These are phyloP conservation scores for Didymella exigua DNA, from an alignment of 2,329 filamentous ascomycete species.

Conservation along the genomic window DNA sequence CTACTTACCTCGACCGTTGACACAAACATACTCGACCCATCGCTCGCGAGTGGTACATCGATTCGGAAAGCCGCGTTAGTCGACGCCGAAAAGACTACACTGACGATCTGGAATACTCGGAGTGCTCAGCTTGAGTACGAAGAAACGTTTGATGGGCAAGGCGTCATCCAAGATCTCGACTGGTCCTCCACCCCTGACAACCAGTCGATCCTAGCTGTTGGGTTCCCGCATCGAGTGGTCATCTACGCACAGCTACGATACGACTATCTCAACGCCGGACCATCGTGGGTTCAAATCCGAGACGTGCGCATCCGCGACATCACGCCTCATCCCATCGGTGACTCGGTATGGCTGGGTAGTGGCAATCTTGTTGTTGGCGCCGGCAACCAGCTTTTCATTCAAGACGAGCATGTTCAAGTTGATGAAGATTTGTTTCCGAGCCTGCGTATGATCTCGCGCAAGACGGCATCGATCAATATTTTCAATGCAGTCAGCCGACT, in stretches of 20 bases:
- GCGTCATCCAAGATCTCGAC: conserved; percentile 83
- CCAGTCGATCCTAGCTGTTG: conserved; percentile 89
- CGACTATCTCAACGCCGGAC: conserved; percentile 85
- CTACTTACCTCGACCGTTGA: conserved; percentile 80
- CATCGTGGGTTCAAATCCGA: conserved; percentile 85
- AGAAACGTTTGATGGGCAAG: conserved; percentile 72
- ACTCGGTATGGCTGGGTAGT: conserved; percentile 87
- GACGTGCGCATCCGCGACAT: conserved; percentile 81
- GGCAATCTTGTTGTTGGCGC: conserved; percentile 86
- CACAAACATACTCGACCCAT: conserved; percentile 73
- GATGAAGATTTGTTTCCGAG: conserved; percentile 65
- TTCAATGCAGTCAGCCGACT: conserved; percentile 82
- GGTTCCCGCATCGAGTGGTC: conserved; percentile 83
- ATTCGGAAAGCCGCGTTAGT: conserved; percentile 87
- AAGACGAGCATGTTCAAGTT: conserved; percentile 74
- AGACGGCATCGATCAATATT: conserved; percentile 66
- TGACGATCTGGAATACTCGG: conserved; percentile 91
- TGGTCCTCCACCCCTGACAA: conserved; percentile 92
- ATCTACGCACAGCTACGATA: conserved; percentile 87
- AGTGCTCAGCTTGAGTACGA: conserved; percentile 82
- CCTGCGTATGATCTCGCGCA: conserved; percentile 57
- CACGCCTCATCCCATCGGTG: conserved; percentile 88
- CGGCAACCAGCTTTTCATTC: conserved; percentile 88
- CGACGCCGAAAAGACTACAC: conserved; percentile 70
- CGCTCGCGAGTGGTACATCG: conserved; percentile 82